A percentile compares a stretch with the other conserved stretches of the same genome.
Evolutionary conservation across 2,329 filamentous ascomycete species (phyloP).

Genomic region (Fusarium neocosmosporiellum): DNA sequence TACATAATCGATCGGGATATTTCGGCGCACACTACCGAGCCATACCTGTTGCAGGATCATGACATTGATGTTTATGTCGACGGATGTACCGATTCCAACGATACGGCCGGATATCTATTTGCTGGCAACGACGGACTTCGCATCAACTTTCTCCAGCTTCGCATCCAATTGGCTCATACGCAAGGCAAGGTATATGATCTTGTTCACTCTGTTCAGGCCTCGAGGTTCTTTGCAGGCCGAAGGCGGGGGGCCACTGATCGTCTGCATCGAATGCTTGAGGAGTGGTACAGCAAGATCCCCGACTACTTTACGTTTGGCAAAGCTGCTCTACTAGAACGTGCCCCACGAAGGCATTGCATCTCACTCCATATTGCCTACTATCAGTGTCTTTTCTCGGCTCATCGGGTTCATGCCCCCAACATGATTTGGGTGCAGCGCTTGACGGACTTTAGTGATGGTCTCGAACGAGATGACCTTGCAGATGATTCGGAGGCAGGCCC

Average conservation of each 20-base stretch:
- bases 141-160: background rate
- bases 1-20: constrained; percentile 20
- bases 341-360: background rate
- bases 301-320: background rate
- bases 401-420: background rate
- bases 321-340: background rate
- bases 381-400: constrained; percentile 8
- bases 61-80: constrained; percentile 9
- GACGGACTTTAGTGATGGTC: background rate
- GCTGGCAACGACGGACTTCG: too few relatives aligned
- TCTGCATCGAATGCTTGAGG: constrained; percentile 3
- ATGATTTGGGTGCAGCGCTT: background rate
- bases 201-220: constrained; percentile 2
- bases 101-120: background rate
- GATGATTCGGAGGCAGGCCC: background rate
- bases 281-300: constrained; percentile 7
- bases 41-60: constrained; percentile 16
- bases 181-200: constrained; percentile 27
- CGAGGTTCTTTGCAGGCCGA: background rate
- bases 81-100: background rate
- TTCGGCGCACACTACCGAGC: background rate
- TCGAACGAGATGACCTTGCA: background rate
- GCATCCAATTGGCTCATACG: background rate
- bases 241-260: background rate
- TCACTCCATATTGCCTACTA: constrained; percentile 3